Conservation (phyloP, 345 rosid genomes). For the Pseudoturritis turrita region DNA sequence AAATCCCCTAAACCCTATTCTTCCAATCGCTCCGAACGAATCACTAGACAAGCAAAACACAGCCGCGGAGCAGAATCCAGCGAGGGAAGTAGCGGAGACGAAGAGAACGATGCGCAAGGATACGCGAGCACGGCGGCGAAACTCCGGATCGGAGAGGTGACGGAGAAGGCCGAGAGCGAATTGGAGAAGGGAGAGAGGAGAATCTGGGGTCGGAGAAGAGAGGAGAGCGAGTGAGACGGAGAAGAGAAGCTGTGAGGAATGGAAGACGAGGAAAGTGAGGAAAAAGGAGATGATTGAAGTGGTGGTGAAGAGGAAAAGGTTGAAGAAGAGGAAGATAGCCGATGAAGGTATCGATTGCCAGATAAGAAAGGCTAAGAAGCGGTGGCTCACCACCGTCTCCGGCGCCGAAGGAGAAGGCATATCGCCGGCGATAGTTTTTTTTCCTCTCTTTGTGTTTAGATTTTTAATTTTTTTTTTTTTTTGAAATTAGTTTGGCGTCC, state of each 20-base stretch:
- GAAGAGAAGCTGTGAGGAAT: constrained; percentile 56
- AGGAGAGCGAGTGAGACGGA: constrained; percentile 46
- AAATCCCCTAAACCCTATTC: constrained; percentile 66
- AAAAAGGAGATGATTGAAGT: constrained; percentile 19
- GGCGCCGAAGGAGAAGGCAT: constrained; percentile 34
- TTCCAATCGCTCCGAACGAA: constrained; percentile 26
- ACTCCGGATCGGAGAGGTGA: constrained; percentile 37
- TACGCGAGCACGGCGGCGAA: constrained; percentile 46
- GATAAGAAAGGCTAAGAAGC: constrained; percentile 57
- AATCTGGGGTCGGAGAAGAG: constrained; percentile 41
- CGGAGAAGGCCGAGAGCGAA: constrained; percentile 39
- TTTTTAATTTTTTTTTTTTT: neutral
- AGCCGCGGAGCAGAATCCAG: constrained; percentile 43
- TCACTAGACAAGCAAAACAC: constrained; percentile 36
- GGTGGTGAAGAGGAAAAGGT: constrained; percentile 30
- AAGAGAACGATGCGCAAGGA: constrained; percentile 43
- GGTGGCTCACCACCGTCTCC: constrained; percentile 42
- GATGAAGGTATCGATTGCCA: constrained; percentile 69
- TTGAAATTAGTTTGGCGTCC: constrained; percentile 12
- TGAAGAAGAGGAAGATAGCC: constrained; percentile 50
- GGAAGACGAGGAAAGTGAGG: constrained; percentile 41
- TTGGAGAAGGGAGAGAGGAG: constrained; percentile 38
- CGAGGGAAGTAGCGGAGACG: constrained; percentile 37
- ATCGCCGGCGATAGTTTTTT: constrained; percentile 1
- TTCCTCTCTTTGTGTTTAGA: neutral